A percentile compares a stretch with the other conserved stretches of the same genome.
Evolutionary conservation across 768 basidiomycete species (phyloP).

Genomic region (Tricholoma bakamatsutake): DNA sequence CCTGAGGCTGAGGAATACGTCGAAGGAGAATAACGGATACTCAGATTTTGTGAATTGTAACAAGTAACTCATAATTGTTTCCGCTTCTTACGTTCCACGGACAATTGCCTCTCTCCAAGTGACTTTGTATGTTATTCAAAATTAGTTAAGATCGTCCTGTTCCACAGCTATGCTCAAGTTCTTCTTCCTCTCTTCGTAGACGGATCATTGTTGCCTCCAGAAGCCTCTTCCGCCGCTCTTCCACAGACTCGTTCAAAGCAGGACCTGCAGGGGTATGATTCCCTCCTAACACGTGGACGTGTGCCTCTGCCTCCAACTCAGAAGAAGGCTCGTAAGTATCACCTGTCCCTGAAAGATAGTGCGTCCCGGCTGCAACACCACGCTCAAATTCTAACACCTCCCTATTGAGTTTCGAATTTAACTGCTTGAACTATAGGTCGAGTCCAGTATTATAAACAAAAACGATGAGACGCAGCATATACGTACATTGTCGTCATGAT

Average conservation of each 20-base stretch:
- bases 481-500: conserved; percentile 70
- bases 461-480: neutral
- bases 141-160: conserved; percentile 31
- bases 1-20: too few species aligned
- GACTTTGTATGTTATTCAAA: too few species aligned
- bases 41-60: too few species aligned
- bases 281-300: conserved; percentile 47
- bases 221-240: conserved; percentile 50
- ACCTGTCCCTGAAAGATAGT: conserved; percentile 37
- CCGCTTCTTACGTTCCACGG: too few species aligned
- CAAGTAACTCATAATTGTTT: too few species aligned
- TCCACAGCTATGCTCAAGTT: conserved; percentile 67
- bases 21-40: too few species aligned
- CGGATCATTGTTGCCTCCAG: conserved; percentile 60
- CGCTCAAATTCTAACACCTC: conserved; percentile 69
- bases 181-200: conserved; percentile 59
- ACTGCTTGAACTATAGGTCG: conserved; percentile 57
- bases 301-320: conserved; percentile 52
- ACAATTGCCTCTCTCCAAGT: too few species aligned
- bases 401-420: conserved; percentile 68
- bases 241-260: conserved; percentile 36
- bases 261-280: conserved; percentile 12
- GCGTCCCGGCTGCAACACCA: conserved; percentile 44
- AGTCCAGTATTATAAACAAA: neutral
- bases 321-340: conserved; percentile 49